These are phyloP conservation scores for Peronospora tabacina DNA, from an alignment of 352 stramenopile species.

Conservation along the genomic window DNA sequence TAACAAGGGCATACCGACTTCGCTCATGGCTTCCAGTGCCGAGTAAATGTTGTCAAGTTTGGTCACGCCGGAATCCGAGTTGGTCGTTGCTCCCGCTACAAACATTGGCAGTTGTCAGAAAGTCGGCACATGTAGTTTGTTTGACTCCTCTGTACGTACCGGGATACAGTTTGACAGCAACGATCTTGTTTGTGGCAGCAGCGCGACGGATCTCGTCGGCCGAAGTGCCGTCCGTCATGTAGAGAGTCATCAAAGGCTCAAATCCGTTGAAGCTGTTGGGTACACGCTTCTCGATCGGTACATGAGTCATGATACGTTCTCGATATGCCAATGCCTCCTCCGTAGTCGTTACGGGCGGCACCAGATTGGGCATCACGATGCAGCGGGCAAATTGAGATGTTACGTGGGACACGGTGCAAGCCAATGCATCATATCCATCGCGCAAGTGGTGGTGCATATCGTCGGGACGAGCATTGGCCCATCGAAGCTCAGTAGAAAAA, in stretches of 20 bases:
- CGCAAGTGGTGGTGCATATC: constrained; percentile 98
- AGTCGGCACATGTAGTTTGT: background rate
- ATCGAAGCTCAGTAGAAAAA: constrained; percentile 29
- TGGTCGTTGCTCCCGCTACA: constrained; percentile 94
- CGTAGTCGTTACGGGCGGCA: constrained; percentile 94
- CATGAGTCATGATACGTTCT: constrained; percentile 88
- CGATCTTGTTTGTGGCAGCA: constrained; percentile 81
- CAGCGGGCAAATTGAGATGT: constrained; percentile 75
- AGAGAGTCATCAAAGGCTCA: constrained; percentile 95
- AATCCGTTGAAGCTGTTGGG: constrained; percentile 47
- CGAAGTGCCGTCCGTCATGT: constrained; percentile 97
- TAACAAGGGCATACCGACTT: constrained; percentile 89
- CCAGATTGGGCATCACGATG: constrained; percentile 99
- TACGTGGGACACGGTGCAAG: constrained; percentile 77
- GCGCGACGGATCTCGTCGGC: constrained; percentile 93
- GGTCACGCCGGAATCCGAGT: constrained; percentile 96
- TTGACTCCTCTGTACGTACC: constrained; percentile 26
- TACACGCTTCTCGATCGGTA: constrained; percentile 47
- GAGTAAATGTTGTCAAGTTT: constrained; percentile 92
- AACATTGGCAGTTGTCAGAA: constrained; percentile 3
- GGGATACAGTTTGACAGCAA: constrained; percentile 98
- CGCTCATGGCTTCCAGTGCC: constrained; percentile 69
- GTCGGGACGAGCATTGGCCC: constrained; percentile 63
- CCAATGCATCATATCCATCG: constrained; percentile 80
- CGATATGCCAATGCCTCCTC: constrained; percentile 93